Evolutionary conservation across 2,329 filamentous ascomycete species (phyloP).

Genomic region (Neofusicoccum cordaticola): DNA sequence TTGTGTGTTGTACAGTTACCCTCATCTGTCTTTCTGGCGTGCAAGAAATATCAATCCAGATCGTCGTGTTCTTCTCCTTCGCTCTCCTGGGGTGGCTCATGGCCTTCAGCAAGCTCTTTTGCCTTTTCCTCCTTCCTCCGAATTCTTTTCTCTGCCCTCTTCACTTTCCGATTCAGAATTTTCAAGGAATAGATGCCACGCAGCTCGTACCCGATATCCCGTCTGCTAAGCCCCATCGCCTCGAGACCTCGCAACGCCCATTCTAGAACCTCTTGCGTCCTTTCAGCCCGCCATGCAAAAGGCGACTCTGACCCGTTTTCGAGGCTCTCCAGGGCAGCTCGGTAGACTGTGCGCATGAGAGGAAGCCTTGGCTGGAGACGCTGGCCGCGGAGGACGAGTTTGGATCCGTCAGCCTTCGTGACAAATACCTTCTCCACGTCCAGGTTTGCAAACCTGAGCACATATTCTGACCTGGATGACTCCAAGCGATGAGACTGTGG

Average conservation of each 20-base stretch:
- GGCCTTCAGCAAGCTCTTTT: not conserved
- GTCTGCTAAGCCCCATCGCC: not conserved
- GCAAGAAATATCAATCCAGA: too few species aligned
- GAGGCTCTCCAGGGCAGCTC: not conserved
- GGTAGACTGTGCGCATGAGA: slow-evolving; percentile 7
- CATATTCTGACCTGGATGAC: too few species aligned
- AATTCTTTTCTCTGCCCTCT: not conserved
- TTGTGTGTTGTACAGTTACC: too few species aligned
- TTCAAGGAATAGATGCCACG: not conserved
- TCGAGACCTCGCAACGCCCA: not conserved
- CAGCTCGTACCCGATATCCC: not conserved
- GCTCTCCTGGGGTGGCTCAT: not conserved
- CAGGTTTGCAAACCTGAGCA: not conserved
- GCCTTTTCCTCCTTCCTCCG: not conserved
- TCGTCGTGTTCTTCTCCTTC: too few species aligned
- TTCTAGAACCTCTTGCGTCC: not conserved
- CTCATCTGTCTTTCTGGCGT: too few species aligned
- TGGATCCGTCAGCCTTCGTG: not conserved
- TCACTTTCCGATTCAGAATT: not conserved
- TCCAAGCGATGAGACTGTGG: too few species aligned
- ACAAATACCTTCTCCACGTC: not conserved
- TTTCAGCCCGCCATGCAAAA: not conserved
- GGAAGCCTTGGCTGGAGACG: not conserved
- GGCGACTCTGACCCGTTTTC: not conserved
- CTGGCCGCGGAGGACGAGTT: not conserved